Percentiles rank a stretch among this genome's conserved stretches.
Evolutionary conservation across 2,329 filamentous ascomycete genomes (phyloP).

Genomic region (Pezicula rhizophila): DNA sequence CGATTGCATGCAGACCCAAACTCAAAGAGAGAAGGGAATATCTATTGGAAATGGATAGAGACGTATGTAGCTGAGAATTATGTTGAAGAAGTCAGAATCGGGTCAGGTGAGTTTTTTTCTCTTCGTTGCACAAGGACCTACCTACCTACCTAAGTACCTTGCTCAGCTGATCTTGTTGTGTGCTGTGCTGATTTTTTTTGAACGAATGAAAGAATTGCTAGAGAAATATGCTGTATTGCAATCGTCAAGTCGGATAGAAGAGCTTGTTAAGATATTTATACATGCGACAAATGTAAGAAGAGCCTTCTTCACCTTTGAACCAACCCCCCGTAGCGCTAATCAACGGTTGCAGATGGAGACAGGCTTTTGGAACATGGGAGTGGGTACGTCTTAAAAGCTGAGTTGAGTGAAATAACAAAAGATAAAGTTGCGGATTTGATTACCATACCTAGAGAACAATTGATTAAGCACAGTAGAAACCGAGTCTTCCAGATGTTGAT

Average conservation of each 20-base stretch:
- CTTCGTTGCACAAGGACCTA: not conserved
- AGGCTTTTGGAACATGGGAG: conserved; percentile 69
- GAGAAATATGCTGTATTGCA: conserved; percentile 70
- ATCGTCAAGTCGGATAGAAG: conserved; percentile 70
- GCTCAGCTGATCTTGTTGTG: too few species aligned
- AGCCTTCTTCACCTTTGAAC: not conserved
- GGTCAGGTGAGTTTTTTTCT: conserved; percentile 50
- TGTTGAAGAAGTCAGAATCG: conserved; percentile 60
- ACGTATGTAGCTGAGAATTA: conserved; percentile 85
- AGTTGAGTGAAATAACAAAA: conserved; percentile 2
- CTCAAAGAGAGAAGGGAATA: conserved; percentile 60
- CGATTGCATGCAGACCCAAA: conserved; percentile 58
- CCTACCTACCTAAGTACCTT: too few species aligned
- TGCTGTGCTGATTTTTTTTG: not conserved
- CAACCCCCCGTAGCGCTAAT: conserved; percentile 7
- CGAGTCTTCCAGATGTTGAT: too few species aligned
- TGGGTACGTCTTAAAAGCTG: conserved; percentile 18
- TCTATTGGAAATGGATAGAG: conserved; percentile 86
- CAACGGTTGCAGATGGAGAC: conserved; percentile 55
- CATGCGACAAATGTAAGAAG: conserved; percentile 71
- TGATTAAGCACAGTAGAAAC: conserved; percentile 4
- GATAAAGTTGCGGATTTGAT: not conserved
- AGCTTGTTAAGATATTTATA: conserved; percentile 77
- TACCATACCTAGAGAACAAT: conserved; percentile 11
- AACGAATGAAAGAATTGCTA: conserved; percentile 51